phyloP scores from a whole-genome alignment of 306 rosid genomes.

The Vicia sativa region DNA sequence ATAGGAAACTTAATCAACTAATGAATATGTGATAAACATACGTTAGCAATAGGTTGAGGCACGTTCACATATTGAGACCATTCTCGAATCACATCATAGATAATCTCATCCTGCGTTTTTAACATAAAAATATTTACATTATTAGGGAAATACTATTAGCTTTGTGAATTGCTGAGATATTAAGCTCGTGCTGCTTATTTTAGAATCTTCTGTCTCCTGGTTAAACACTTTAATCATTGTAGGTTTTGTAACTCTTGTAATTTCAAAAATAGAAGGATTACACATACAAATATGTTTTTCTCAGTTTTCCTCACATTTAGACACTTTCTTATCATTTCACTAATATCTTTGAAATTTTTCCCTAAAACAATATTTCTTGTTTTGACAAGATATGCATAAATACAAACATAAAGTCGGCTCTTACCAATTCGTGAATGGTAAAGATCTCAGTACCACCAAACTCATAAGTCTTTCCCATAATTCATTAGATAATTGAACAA shows the following conservation, averaged over 20 bases:
- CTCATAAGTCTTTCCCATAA: constrained; percentile 92
- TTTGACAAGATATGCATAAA: constrained; percentile 10
- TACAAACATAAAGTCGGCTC: constrained; percentile 7
- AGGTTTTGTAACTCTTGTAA: neutral
- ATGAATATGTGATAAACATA: constrained; percentile 36
- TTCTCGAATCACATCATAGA: constrained; percentile 86
- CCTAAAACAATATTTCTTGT: constrained; percentile 5
- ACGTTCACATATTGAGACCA: constrained; percentile 78
- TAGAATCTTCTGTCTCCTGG: neutral
- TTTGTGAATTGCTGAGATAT: neutral
- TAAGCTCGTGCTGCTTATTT: constrained; percentile 5
- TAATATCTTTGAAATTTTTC: constrained; percentile 11
- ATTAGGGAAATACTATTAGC: neutral
- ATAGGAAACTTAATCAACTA: constrained; percentile 28
- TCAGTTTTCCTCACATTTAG: neutral
- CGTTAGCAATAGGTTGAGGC: constrained; percentile 93
- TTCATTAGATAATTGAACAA: too few relatives aligned
- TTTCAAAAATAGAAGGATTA: constrained; percentile 13
- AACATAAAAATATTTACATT: constrained; percentile 18
- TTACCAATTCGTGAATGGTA: constrained; percentile 83
- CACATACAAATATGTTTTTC: constrained; percentile 12
- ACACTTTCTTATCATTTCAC: constrained; percentile 24
- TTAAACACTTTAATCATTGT: constrained; percentile 14
- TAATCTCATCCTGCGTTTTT: constrained; percentile 78
- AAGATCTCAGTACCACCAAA: constrained; percentile 89